Base-by-base conservation (phyloP, 257 asterid species). In the Vinca minor region DNA sequence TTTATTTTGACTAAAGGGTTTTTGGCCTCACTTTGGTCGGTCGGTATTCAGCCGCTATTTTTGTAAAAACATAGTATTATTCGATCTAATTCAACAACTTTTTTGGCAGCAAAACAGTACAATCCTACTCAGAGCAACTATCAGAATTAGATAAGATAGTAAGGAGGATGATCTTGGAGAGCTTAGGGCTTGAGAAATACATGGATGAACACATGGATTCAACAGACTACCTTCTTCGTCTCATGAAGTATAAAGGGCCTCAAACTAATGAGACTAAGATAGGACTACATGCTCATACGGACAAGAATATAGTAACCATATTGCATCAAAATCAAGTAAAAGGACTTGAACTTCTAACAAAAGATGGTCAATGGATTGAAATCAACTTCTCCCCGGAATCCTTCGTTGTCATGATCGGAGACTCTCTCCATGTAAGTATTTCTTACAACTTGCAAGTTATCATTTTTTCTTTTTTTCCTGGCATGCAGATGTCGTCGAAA, bases 321-420 rank as follows among this genome's bases (percentile, higher is more conserved):
- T 28, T 54, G 23, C 1, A 54, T 13, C 21, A 54, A 28, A 54
- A 28, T 54, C 21, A 28, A 13, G 17, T 13, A 13, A 54, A 28
- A 10, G 59, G 59, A 54, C 12, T 54, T 0, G 38, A 54, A 13
- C 11, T 54, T 54, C 38, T 28, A 0, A 54, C 21, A 28, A 54
- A 29, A 54, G 59, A 54, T 54, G 59, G 38, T 28, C 59, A 28
- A 1, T 54, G 59, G 59, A 54, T 54, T 28, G 38, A 54, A 54
- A 38, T 28, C 59, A 28, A 28, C 2, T 54, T 28, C 11, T 28
- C 38, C 8, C 59, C 21, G 7, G 32, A 54, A 2, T 54, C 59
- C 11, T 54, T 54, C 21, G 0, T 54, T 28, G 59, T 54, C 20
- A 26, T 54, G 38, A 54, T 28, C 29, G 59, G 59, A 13, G 59